Conservation (phyloP, 805 yeast species). For the Hanseniaspora lachancei region DNA sequence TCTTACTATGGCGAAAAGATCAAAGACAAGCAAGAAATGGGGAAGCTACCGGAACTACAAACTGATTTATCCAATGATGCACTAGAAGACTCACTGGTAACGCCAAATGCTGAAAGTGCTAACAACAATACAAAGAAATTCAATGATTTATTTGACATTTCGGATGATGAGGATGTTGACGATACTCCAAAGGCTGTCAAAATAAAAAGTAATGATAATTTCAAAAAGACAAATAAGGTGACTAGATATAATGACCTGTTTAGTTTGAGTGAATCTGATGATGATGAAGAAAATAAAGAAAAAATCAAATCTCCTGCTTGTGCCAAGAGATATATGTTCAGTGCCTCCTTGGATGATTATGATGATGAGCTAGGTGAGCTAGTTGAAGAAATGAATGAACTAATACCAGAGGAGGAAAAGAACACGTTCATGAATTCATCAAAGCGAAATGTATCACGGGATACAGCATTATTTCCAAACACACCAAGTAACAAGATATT, state of each 20-base stretch:
- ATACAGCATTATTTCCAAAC: not conserved
- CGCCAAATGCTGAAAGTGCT: not conserved
- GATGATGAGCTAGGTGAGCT: not conserved
- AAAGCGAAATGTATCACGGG: not conserved
- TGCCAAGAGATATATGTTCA: not conserved
- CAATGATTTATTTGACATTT: not conserved
- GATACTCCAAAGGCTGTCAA: not conserved
- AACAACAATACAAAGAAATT: not conserved
- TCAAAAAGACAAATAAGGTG: not conserved
- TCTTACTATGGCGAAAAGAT: not conserved
- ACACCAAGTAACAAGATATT: not conserved
- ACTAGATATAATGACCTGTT: constrained; percentile 14
- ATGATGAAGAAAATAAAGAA: constrained; percentile 15
- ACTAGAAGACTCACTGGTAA: not conserved
- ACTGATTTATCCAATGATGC: not conserved
- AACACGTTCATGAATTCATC: not conserved
- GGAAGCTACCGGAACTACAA: not conserved
- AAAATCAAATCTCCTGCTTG: not conserved
- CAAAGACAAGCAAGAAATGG: not conserved
- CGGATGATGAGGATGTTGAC: not conserved
- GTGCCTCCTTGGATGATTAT: constrained; percentile 3
- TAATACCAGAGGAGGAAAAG: not conserved
- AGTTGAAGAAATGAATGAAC: constrained; percentile 5
- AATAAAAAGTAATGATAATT: not conserved
- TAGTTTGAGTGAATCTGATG: constrained; percentile 15